Conservation (phyloP, 139 green algal species). For the Pleodorina starrii region DNA sequence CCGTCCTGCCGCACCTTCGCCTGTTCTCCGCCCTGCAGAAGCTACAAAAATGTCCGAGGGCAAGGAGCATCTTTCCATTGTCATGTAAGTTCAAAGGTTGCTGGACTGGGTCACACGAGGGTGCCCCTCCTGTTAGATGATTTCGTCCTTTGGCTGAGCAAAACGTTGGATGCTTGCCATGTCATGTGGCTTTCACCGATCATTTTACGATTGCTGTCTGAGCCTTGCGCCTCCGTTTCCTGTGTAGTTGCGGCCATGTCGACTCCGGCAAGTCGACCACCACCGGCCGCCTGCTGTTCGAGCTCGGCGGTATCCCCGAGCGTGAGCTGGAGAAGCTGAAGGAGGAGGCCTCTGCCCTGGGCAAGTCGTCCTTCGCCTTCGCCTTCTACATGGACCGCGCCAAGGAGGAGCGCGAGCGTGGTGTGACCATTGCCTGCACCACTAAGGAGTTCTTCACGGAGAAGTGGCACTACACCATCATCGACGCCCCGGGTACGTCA, state of each 20-base stretch:
- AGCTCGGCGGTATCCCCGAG: slow-evolving; percentile 99
- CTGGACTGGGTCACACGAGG: too few species aligned
- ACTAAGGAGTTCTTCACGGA: slow-evolving; percentile 99
- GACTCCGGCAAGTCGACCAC: slow-evolving; percentile 98
- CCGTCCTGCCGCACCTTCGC: neutral
- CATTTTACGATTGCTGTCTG: too few species aligned
- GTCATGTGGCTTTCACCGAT: too few species aligned
- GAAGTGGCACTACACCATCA: slow-evolving; percentile 99
- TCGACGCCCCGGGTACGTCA: slow-evolving; percentile 89
- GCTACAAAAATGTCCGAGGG: slow-evolving; percentile 58
- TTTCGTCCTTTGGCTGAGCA: too few species aligned
- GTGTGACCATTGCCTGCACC: slow-evolving; percentile 97
- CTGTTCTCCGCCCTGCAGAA: neutral
- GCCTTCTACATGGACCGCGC: slow-evolving; percentile 94
- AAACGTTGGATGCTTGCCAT: too few species aligned
- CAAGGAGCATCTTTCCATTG: slow-evolving; percentile 81
- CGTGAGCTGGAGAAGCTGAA: slow-evolving; percentile 98
- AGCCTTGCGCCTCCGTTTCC: neutral
- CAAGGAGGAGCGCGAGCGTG: slow-evolving; percentile 95
- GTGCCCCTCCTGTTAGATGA: too few species aligned
- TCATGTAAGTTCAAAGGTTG: slow-evolving; percentile 69
- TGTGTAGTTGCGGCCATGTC: slow-evolving; percentile 88
- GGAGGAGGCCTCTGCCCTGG: slow-evolving; percentile 88
- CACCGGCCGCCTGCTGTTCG: slow-evolving; percentile 97
- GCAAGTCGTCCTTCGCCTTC: slow-evolving; percentile 95